Percentiles rank a stretch among this genome's conserved stretches.
These are phyloP conservation scores for Geotrichum ghanense DNA, from an alignment of 805 yeast species.

Conservation along the genomic window DNA sequence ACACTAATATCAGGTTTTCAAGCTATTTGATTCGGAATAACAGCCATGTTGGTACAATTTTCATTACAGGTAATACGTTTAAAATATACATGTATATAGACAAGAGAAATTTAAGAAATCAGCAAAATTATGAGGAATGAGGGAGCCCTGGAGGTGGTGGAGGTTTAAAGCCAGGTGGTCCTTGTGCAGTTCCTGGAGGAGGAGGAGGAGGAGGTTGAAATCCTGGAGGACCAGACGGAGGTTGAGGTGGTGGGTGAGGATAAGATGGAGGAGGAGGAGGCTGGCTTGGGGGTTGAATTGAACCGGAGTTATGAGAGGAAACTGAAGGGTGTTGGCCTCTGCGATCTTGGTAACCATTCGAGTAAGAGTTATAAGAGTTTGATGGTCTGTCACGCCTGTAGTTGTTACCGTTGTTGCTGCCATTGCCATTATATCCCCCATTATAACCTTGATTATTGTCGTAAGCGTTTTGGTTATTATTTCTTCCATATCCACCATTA, in stretches of 20 bases:
- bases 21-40: too few relatives aligned
- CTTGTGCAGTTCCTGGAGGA: constrained; percentile 13
- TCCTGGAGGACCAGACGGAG: constrained; percentile 21
- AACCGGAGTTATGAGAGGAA: too few relatives aligned
- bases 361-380: background rate
- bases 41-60: too few relatives aligned
- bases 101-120: too few relatives aligned
- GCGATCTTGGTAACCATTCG: constrained; percentile 5
- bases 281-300: constrained; percentile 5
- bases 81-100: too few relatives aligned
- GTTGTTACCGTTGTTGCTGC: constrained; percentile 2
- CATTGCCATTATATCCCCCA: constrained; percentile 2
- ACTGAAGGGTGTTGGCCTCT: constrained; percentile 1
- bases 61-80: too few relatives aligned
- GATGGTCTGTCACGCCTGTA: background rate
- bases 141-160: constrained; percentile 13
- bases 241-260: constrained; percentile 19
- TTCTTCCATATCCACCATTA: constrained; percentile 1
- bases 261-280: constrained; percentile 17
- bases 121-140: too few relatives aligned
- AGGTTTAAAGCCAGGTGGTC: constrained; percentile 11
- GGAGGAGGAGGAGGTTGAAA: constrained; percentile 18
- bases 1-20: too few relatives aligned
- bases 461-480: constrained; percentile 3
- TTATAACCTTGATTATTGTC: constrained; percentile 2